Conservation (phyloP, 257 asterid genomes). For the Salvia splendens region DNA sequence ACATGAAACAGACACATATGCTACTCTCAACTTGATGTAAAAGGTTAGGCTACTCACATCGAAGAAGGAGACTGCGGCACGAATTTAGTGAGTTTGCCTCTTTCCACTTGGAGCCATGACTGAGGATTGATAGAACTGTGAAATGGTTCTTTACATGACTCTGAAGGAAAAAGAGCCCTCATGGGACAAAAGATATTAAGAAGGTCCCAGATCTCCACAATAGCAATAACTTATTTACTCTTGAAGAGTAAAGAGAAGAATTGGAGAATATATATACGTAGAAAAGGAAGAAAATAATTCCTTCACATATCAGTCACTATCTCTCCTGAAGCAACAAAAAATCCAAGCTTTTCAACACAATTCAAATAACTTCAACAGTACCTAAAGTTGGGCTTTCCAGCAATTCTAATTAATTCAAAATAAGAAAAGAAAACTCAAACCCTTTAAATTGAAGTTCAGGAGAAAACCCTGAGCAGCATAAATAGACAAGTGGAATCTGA, state of each 20-base stretch:
- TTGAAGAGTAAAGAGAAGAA: conserved; percentile 15
- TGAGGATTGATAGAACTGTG: conserved; percentile 78
- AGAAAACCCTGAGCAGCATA: conserved; percentile 26
- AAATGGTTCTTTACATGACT: conserved; percentile 77
- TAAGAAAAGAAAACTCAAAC: conserved; percentile 23
- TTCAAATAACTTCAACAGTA: conserved; percentile 26
- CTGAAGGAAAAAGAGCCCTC: conserved; percentile 49
- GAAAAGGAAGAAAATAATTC: background rate
- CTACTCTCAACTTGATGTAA: background rate
- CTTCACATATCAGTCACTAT: conserved; percentile 31
- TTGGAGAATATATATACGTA: background rate
- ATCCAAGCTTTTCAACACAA: conserved; percentile 16
- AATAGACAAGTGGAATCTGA: conserved; percentile 32
- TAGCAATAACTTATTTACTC: conserved; percentile 42
- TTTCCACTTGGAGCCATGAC: conserved; percentile 99
- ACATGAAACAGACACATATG: background rate
- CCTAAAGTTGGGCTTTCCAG: conserved; percentile 30
- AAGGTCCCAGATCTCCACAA: conserved; percentile 95
- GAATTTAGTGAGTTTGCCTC: conserved; percentile 81
- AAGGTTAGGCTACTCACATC: conserved; percentile 48
- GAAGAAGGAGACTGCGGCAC: conserved; percentile 74
- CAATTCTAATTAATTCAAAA: conserved; percentile 11
- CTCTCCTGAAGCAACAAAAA: conserved; percentile 29
- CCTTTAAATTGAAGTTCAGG: conserved; percentile 26
- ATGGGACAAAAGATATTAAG: conserved; percentile 82